phyloP scores from a whole-genome alignment of 108 stramenopile species.

The Epipyxis sp. region DNA sequence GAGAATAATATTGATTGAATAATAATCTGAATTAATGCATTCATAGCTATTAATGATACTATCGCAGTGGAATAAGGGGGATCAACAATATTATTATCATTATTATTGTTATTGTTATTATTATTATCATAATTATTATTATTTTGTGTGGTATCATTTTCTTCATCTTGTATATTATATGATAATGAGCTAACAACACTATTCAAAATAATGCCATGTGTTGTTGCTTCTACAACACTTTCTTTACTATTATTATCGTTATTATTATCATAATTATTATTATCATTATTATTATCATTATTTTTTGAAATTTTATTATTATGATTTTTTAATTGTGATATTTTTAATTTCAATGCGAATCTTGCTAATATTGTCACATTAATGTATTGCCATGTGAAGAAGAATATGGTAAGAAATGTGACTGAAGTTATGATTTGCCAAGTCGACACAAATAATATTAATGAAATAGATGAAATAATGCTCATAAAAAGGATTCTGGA shows the following conservation, averaged over 20 bases:
- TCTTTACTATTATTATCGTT: neutral
- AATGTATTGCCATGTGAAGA: too few relatives aligned
- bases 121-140: too few relatives aligned
- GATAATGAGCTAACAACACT: neutral
- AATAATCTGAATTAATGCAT: neutral
- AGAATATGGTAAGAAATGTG: too few relatives aligned
- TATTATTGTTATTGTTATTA: neutral
- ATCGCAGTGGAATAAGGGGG: slow-evolving; percentile 1
- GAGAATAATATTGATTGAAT: neutral
- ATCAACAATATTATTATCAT: neutral
- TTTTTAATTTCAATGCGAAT: too few relatives aligned
- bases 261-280: neutral
- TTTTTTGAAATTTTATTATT: too few relatives aligned
- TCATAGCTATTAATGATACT: neutral
- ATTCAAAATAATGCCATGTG: neutral
- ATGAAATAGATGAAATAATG: too few relatives aligned
- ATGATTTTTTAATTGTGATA: too few relatives aligned
- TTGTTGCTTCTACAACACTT: neutral
- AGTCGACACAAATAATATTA: too few relatives aligned
- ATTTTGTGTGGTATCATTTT: neutral
- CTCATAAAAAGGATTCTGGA: too few relatives aligned
- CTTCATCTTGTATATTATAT: neutral
- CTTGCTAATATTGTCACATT: too few relatives aligned
- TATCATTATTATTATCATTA: too few relatives aligned
- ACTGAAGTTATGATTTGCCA: too few relatives aligned